Conservation (phyloP, 1,284 basidiomycete genomes). For the Puccinia triticina region DNA sequence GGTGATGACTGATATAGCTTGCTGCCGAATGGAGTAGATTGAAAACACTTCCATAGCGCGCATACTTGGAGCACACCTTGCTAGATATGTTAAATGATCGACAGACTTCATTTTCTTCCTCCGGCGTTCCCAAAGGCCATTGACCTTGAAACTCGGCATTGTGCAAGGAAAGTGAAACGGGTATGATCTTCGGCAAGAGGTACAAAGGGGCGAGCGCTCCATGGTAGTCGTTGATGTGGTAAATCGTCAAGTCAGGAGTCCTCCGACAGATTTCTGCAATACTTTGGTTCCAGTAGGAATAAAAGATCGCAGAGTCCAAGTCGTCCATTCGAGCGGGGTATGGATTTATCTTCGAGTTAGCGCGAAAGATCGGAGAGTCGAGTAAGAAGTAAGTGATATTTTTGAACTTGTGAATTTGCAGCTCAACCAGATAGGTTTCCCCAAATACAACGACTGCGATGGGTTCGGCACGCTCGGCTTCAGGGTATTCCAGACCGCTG, state of each 20-base stretch:
- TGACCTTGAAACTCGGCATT: constrained; percentile 95
- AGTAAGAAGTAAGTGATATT: constrained; percentile 91
- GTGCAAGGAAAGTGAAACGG: constrained; percentile 84
- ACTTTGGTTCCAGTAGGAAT: constrained; percentile 94
- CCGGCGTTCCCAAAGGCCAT: constrained; percentile 89
- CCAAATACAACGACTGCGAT: constrained; percentile 93
- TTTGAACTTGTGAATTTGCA: constrained; percentile 84
- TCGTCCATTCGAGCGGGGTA: constrained; percentile 96
- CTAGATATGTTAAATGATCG: constrained; percentile 94
- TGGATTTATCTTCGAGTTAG: constrained; percentile 87
- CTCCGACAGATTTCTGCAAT: constrained; percentile 87
- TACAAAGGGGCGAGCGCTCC: constrained; percentile 86
- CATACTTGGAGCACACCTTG: constrained; percentile 88
- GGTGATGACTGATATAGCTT: constrained; percentile 84
- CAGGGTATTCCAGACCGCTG: constrained; percentile 59
- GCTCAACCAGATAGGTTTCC: constrained; percentile 88
- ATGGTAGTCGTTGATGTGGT: constrained; percentile 83
- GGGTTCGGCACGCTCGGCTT: constrained; percentile 62
- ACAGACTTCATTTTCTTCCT: constrained; percentile 95
- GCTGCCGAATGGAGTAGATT: constrained; percentile 88
- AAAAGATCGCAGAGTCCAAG: constrained; percentile 89
- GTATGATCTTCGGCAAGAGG: constrained; percentile 81
- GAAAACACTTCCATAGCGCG: constrained; percentile 94
- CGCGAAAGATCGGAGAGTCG: constrained; percentile 89
- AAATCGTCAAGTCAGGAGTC: constrained; percentile 80